Evolutionary conservation across 169 alveolate genomes (phyloP).

Genomic region (Plasmodium fragile): DNA sequence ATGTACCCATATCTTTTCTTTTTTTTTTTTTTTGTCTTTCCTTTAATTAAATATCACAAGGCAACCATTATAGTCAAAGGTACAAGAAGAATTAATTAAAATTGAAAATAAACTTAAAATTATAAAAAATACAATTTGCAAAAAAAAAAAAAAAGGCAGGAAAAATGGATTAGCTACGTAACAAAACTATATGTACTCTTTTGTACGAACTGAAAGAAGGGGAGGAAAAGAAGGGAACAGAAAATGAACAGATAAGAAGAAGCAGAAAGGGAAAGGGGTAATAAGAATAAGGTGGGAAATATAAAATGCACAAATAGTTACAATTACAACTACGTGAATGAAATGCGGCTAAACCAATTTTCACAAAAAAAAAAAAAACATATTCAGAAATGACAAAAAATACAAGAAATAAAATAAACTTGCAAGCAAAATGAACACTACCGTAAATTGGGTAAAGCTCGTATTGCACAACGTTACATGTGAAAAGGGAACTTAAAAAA

Average conservation of each 20-base stretch:
- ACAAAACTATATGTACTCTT: background rate
- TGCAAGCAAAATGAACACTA: background rate
- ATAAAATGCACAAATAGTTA: background rate
- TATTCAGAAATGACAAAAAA: background rate
- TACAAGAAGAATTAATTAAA: background rate
- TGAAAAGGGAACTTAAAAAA: background rate
- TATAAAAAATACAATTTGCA: background rate
- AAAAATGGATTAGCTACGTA: background rate
- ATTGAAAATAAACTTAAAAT: slow-evolving; percentile 18
- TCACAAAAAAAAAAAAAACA: slow-evolving; percentile 6
- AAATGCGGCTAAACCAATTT: background rate
- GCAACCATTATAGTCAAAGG: slow-evolving; percentile 24
- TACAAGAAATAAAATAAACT: background rate
- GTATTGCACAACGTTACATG: background rate
- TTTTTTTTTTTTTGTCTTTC: background rate
- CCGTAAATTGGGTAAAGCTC: background rate
- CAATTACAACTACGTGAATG: background rate
- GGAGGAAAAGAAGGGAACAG: background rate
- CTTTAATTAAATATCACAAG: slow-evolving; percentile 10
- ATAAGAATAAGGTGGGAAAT: background rate
- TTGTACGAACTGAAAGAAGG: background rate
- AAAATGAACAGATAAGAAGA: background rate
- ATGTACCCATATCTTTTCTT: slow-evolving; percentile 74
- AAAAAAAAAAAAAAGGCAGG: background rate
- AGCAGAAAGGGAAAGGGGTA: background rate